Base-by-base conservation (phyloP, 495 filamentous ascomycete species). In the Echria macrotheca region DNA sequence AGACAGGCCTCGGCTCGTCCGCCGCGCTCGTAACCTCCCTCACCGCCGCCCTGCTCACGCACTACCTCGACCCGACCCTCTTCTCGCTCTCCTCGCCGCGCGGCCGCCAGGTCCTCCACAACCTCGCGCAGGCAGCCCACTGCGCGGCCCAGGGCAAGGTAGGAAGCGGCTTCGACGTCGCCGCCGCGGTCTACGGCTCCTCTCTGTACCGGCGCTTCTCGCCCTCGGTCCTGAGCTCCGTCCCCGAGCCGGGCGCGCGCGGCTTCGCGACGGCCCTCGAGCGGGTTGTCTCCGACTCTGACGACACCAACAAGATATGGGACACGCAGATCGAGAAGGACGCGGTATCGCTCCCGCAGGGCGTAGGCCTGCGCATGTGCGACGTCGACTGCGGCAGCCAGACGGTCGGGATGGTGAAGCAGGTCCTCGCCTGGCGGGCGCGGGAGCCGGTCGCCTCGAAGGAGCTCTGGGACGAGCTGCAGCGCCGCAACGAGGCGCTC, bases 81-180 rank as follows among this genome's bases (percentile, higher is more conserved):
- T 80, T 89, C 53, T 69, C 73, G 50, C 64, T 80, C 24, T 51
- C 66, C 24, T 62, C 69, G 15, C 40, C 50, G 2, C 11, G 43
- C 1, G 63, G 66, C 52, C 57, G 54, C 47, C 55, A 56, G 11
- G 73, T 74, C 43, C 75, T 97, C 26, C 94, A 98, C 69, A 96
- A 96, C 65, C 79, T 98, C 25, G 82, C 91, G 5, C 93, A 98
- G 70, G 85, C 86, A 4, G 84, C 90, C 1, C 93, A 98, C 70
- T 96, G 91, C 63, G 88, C 91, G 2, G 93, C 93, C 0, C 93
- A 98, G 67, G 93, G 93, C 18, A 98, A 97, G 66, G 82, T 98
- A 5, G 93, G 93, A 39, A 91, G 86, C 2, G 93, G 93, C 22
- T 98, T 98, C 58, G 93, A 98, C 65, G 86, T 98, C n/a, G 94